phyloP scores from a whole-genome alignment of 306 rosid genomes.

The Lotus japonicus region DNA sequence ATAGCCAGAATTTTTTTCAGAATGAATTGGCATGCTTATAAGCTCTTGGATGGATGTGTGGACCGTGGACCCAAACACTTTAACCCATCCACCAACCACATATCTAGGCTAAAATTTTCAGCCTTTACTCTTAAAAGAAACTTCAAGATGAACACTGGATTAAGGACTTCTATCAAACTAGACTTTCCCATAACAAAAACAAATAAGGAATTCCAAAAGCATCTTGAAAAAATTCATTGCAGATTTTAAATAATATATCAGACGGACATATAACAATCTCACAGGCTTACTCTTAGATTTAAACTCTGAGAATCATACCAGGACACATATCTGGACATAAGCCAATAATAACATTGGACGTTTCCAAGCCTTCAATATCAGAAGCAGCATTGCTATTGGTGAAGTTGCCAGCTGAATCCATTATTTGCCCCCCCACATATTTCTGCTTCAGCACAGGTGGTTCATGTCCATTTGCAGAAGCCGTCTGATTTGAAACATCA shows the following conservation, averaged over 20 bases:
- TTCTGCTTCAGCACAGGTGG: slow-evolving; percentile 38
- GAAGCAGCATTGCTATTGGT: slow-evolving; percentile 32
- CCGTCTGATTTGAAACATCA: slow-evolving; percentile 39
- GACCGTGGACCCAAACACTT: slow-evolving; percentile 1
- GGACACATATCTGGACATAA: slow-evolving; percentile 96
- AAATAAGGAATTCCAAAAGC: slow-evolving; percentile 7
- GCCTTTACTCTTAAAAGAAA: slow-evolving; percentile 1
- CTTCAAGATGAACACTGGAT: not conserved
- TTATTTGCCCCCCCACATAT: slow-evolving; percentile 27
- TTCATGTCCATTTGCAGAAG: slow-evolving; percentile 33
- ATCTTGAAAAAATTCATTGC: not conserved
- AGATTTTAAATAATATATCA: slow-evolving; percentile 13
- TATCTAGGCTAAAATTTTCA: not conserved
- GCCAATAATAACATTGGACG: slow-evolving; percentile 64
- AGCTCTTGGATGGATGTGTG: not conserved
- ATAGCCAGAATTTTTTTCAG: not conserved
- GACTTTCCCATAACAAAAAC: not conserved
- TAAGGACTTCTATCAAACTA: not conserved
- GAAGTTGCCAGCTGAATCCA: slow-evolving; percentile 40
- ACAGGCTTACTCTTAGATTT: slow-evolving; percentile 22
- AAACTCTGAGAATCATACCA: slow-evolving; percentile 45
- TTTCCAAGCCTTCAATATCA: slow-evolving; percentile 49
- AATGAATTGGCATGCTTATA: not conserved
- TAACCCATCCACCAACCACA: not conserved
- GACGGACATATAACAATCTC: slow-evolving; percentile 14